phyloP scores from a whole-genome alignment of 495 filamentous ascomycete species.

The Tirmania nivea region DNA sequence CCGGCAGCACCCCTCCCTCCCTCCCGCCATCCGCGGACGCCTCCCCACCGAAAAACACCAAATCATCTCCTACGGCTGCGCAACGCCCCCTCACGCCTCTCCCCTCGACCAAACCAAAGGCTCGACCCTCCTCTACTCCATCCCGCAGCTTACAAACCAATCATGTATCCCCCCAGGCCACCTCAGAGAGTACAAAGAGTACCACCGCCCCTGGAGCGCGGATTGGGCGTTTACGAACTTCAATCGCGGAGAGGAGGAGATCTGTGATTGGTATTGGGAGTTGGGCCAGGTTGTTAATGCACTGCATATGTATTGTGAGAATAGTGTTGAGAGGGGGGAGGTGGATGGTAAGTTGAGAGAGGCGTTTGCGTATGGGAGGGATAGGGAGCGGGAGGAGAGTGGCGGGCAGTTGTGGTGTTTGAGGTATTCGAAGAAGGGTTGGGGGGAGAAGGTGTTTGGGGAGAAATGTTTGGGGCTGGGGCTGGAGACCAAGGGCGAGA shows the following conservation, averaged over 20 bases:
- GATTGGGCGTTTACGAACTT: conserved; percentile 17
- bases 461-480: conserved; percentile 12
- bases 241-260: conserved; percentile 6
- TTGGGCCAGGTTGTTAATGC: conserved; percentile 15
- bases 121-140: conserved; percentile 13
- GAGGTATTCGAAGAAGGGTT: conserved; percentile 16
- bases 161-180: conserved; percentile 15
- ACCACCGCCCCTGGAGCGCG: conserved; percentile 8
- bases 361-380: not conserved
- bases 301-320: conserved; percentile 17
- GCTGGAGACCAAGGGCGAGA: not conserved
- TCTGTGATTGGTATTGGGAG: conserved; percentile 16
- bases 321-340: conserved; percentile 4
- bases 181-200: conserved; percentile 12
- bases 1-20: not conserved
- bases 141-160: conserved; percentile 13
- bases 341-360: not conserved
- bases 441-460: conserved; percentile 9
- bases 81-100: conserved; percentile 1
- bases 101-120: conserved; percentile 4
- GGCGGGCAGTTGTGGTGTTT: conserved; percentile 12
- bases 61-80: conserved; percentile 11
- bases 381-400: conserved; percentile 10
- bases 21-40: conserved; percentile 1
- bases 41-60: conserved; percentile 10